Base-by-base conservation (phyloP, 1,284 basidiomycete species). In the Cryptococcus sp. region DNA sequence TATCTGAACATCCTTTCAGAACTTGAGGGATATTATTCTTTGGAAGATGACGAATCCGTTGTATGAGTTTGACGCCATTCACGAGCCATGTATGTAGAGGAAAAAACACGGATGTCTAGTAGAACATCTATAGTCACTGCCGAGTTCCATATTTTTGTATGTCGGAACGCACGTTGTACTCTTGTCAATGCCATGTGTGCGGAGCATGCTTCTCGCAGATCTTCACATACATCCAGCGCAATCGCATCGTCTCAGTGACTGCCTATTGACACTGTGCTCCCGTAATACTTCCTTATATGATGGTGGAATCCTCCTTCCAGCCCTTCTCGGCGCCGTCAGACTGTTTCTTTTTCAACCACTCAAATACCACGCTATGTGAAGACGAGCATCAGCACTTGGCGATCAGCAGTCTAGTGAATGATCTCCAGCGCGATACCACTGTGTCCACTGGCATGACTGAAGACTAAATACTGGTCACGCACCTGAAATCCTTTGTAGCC, bases 1-100 rank as follows among this genome's bases (percentile, higher is more conserved):
- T 93, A 93, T 78, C 78, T 93, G 40, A 89, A 88, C 47, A 91
- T 93, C 65, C 76, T 93, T 40, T 89, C 87, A 20, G 91, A 93
- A 77, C 91, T 93, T 65, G 91, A 93, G 55, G 67, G 64, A 34
- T 54, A 74, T 46, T 76, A 73, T 52, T 61, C 60, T 15, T 50
- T 74, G 55, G 66, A 67, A 19, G 73, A 76, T 50, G 69, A 75
- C 29, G 29, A 34, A 10, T 34, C 8, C 8, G 29, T 29, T 10
- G 26, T 29, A n/a, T 29, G 5, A 29, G 26, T 34, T 34, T 13
- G 3, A 5, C 8, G 29, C 13, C 8, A 10, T 2, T 34, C 29
- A 34, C 29, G 29, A 5, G 29, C 29, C 29, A 34, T 13, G 29
- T 10, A 13, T 13, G 29, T 34, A 13, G 8, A 34, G 8, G 29